Base-by-base conservation (phyloP, 2,329 filamentous ascomycete genomes). In the Fusarium drepaniforme region DNA sequence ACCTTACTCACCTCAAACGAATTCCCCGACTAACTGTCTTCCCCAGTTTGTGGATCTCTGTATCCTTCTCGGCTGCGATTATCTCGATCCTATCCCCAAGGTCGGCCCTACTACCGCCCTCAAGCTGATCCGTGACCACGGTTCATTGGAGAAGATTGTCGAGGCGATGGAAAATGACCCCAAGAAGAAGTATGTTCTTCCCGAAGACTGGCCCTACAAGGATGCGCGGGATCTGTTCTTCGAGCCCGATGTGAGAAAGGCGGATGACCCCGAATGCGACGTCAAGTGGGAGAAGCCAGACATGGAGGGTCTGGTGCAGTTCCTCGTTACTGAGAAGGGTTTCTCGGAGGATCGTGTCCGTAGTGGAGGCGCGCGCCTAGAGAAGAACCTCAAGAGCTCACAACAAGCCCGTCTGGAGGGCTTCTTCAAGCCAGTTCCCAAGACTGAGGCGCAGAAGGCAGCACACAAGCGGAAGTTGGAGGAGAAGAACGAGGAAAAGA, bases 251-350 rank as follows among this genome's bases (percentile, higher is more conserved):
- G 96, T 99, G 30, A 92, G 93, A 40, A 83, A 90, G 53, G 95
- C 96, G 28, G 94, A 97, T 77, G 90, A 97, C 79, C 91, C 94
- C 1, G 91, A 95, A 15, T 98, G 96, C 83, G 95, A 99, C 82
- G 98, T 98, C 88, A 98, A 98, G 84, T 99, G 97, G 97, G 95
- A 98, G 53, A 93, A 92, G 70, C 97, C 97, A 5, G 96, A 99
- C 79, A 88, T 97, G 2, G 95, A 98, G 3, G 96, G 95, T 0
- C 90, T 99, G 0, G 90, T 99, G 73, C 90, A 97, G 78, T 99
- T 94, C 83, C 87, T 99, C 3, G 97, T 98, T 5, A 91, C 91
- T 8, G 97, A 98, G 81, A 99, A 99, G 86, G 97, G 96, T 1
- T 99, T 99, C 88, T 97, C 92, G 35, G 97, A 99, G 82, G 97